Conservation (phyloP, 805 yeast genomes). For the Hanseniaspora nectarophila region DNA sequence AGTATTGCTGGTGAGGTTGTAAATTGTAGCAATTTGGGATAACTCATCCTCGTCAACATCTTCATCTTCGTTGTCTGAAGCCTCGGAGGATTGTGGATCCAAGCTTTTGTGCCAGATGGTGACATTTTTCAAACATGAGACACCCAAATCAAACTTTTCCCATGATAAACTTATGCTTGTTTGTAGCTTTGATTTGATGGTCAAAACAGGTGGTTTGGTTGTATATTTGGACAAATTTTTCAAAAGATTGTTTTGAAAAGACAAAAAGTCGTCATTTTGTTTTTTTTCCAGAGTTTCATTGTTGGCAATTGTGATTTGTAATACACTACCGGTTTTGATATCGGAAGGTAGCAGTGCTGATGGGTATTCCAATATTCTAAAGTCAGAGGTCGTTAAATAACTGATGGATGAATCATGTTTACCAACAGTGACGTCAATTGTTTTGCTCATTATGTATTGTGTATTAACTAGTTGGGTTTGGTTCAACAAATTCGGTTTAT, state of each 20-base stretch:
- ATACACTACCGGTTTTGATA: slow-evolving; percentile 83
- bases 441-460: slow-evolving; percentile 8
- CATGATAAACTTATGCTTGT: slow-evolving; percentile 91
- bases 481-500: too few relatives aligned
- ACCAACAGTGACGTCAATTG: slow-evolving; percentile 84
- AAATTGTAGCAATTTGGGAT: slow-evolving; percentile 64
- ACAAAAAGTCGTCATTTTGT: slow-evolving; percentile 48
- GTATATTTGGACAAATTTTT: slow-evolving; percentile 57
- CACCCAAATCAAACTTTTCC: slow-evolving; percentile 77
- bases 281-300: slow-evolving; percentile 53
- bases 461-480: too few relatives aligned
- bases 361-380: slow-evolving; percentile 93
- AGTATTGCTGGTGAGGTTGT: slow-evolving; percentile 58
- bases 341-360: slow-evolving; percentile 82
- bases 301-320: slow-evolving; percentile 71
- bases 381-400: slow-evolving; percentile 75
- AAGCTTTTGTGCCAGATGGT: slow-evolving; percentile 48
- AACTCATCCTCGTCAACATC: slow-evolving; percentile 18
- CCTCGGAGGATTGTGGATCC: background rate
- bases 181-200: slow-evolving; percentile 71
- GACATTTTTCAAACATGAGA: slow-evolving; percentile 64
- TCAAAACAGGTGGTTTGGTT: slow-evolving; percentile 62
- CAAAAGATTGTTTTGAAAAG: slow-evolving; percentile 61
- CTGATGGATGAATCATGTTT: slow-evolving; percentile 93
- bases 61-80: background rate